Base-by-base conservation (phyloP, 2,329 filamentous ascomycete species). In the Claviceps digitariae region DNA sequence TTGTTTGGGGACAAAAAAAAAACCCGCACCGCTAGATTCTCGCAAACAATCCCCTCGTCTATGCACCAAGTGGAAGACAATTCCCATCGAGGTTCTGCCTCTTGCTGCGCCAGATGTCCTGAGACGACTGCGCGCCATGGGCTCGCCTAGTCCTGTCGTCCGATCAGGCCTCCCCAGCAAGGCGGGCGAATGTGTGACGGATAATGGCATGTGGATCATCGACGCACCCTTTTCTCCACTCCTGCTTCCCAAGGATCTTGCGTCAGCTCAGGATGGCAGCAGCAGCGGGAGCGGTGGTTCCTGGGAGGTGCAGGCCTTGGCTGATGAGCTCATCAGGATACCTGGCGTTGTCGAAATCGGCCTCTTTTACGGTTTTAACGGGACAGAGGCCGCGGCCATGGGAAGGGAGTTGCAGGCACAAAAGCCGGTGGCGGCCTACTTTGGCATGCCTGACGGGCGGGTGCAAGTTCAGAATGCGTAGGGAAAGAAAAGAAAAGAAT, bases 1-100 rank as follows among this genome's bases (percentile, higher is more conserved):
- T 4, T 12, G 20, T 7, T n/a, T 23, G n/a, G n/a, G n/a, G n/a
- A n/a, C n/a, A n/a, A n/a, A n/a, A n/a, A n/a, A n/a, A 10, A 41
- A 41, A 21, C 40, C 40, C 40, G 2, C 36, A 8, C 5, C 17
- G 34, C 36, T n/a, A 83, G 93, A 98, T 70, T 94, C 90, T 67
- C 83, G 93, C 62, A 98, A 98, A 72, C 80, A 90, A 59, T 89
- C 90, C 57, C 72, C 78, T 38, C 81, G 87, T 44, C 79, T 98
- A 29, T 79, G 82, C 54, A 82, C 78, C 4, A 78, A 75, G 57
- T 98, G 91, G 90, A 85, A 87, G 61, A 75, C 80, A 25, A 88
- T 98, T 55, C 93, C 93, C 23, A 90, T 98, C 61, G 93, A 98
- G 70, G 89, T 98, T 48, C 85, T 90, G 36, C 93, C 91, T 23